These are phyloP conservation scores for Xylariales sp. DNA, from an alignment of 2,329 filamentous ascomycete species.

Conservation along the genomic window DNA sequence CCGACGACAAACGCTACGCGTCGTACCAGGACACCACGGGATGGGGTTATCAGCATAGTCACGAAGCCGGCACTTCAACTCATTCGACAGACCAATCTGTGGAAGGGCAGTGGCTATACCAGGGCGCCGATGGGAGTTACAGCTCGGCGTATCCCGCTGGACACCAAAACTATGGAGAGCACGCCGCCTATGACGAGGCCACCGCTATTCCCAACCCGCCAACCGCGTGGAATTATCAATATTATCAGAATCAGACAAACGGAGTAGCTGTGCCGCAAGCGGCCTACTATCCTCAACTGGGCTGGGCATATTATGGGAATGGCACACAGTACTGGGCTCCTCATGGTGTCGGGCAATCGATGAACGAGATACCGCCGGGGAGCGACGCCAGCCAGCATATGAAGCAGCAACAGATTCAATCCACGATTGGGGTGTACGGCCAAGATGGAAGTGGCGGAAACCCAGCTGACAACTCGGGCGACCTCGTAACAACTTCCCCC, in stretches of 20 bases:
- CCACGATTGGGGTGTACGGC: constrained; percentile 3
- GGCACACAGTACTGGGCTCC: constrained; percentile 33
- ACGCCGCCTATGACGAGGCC: constrained; percentile 15
- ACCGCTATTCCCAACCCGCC: constrained; percentile 6
- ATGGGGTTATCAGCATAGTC: constrained; percentile 23
- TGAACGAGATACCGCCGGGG: constrained; percentile 7
- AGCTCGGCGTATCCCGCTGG: constrained; percentile 7
- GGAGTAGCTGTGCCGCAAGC: constrained; percentile 32
- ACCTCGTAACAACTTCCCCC: not conserved
- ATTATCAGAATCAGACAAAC: constrained; percentile 11
- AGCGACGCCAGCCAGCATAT: constrained; percentile 12
- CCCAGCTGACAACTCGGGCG: not conserved
- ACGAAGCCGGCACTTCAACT: constrained; percentile 1
- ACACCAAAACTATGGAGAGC: not conserved
- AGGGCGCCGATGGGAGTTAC: constrained; percentile 8
- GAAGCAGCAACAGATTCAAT: constrained; percentile 21
- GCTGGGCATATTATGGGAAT: constrained; percentile 24
- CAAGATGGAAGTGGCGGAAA: constrained; percentile 3
- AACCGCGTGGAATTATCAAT: constrained; percentile 27
- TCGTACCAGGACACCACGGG: constrained; percentile 15
- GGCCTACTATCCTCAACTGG: constrained; percentile 25
- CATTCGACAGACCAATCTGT: constrained; percentile 19
- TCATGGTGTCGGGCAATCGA: constrained; percentile 11
- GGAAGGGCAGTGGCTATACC: constrained; percentile 30
- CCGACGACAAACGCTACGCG: constrained; percentile 30